These are phyloP conservation scores for Neocatenulostroma microsporum DNA, from an alignment of 2,329 filamentous ascomycete genomes.

Conservation along the genomic window DNA sequence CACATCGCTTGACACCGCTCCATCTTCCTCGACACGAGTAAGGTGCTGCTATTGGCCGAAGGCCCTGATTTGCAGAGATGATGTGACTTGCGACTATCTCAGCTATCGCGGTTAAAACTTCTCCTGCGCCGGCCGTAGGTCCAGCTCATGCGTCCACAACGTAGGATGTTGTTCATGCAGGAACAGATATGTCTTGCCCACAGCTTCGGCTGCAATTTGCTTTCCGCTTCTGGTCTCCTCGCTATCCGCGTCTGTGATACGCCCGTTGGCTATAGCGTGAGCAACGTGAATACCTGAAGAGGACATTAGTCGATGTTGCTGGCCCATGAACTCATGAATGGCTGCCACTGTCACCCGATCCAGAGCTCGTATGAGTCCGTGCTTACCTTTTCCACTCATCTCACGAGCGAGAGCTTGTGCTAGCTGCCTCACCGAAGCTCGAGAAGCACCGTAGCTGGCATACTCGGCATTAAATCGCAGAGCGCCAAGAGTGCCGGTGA, in stretches of 20 bases:
- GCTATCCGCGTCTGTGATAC: constrained; percentile 45
- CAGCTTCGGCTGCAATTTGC: constrained; percentile 51
- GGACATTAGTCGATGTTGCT: too few species aligned
- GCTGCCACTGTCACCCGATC: too few species aligned
- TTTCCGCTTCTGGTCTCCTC: constrained; percentile 44
- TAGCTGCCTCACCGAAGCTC: constrained; percentile 47
- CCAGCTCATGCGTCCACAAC: constrained; percentile 47
- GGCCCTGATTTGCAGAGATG: too few species aligned
- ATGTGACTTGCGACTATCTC: too few species aligned
- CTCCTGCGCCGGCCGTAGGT: constrained; percentile 44
- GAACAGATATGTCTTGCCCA: constrained; percentile 51
- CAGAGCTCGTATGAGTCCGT: too few species aligned
- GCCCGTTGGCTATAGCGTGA: constrained; percentile 52
- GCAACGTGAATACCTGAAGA: constrained; percentile 53
- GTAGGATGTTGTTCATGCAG: constrained; percentile 43
- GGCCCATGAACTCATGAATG: too few species aligned
- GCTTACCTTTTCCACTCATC: constrained; percentile 47
- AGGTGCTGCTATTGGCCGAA: too few species aligned
- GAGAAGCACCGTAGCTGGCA: constrained; percentile 48
- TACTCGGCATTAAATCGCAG: constrained; percentile 42
- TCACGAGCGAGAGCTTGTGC: constrained; percentile 51
- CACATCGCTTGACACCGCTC: too few species aligned
- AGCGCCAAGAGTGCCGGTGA: constrained; percentile 50
- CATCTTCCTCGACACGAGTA: too few species aligned
- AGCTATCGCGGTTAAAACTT: too few species aligned